Base-by-base conservation (phyloP, 2,329 filamentous ascomycete genomes). In the Calycina marina region DNA sequence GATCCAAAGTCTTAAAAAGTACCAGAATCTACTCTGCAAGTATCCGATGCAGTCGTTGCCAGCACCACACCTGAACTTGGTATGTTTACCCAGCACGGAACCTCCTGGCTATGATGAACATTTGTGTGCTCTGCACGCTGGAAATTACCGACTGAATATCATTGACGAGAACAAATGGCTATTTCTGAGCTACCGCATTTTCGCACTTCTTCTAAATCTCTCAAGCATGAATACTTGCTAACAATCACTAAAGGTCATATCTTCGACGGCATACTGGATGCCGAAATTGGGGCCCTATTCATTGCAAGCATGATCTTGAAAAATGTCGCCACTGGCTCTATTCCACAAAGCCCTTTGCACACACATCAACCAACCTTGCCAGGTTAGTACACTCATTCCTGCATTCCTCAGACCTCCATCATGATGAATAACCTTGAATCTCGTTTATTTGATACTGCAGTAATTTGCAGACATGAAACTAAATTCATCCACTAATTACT, bases 111-210 rank as follows among this genome's bases (percentile, higher is more conserved):
- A 40, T 52, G 49, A 54, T 51, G 49, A 48, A 46, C 50, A 45
- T 43, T n/a, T 46, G 40, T 41, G 40, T 52, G 48, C 49, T 48
- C 47, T 49, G 45, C 46, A 50, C 66, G 81, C 84, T 86, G 82
- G 82, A 88, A 90, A 77, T 92, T 92, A 92, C 83, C 83, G 83
- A 75, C 83, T 73, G 80, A 92, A 61, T 57, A 62, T 63, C 65
- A 55, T 69, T 83, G 81, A 80, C 65, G 81, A 83, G 67, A 85
- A 67, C 58, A 73, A 76, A 72, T 81, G 81, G 82, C 81, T 85
- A 71, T 78, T 67, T 71, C 81, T 86, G 81, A 86, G 71, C 50
- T 52, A 49, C 48, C 45, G 41, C 20, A n/a, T n/a, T n/a, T n/a
- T n/a, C n/a, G n/a, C n/a, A n/a, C n/a, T n/a, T n/a, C n/a, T n/a